phyloP scores from a whole-genome alignment of 176 grass and related monocot genomes.

The Avena atlantica region DNA sequence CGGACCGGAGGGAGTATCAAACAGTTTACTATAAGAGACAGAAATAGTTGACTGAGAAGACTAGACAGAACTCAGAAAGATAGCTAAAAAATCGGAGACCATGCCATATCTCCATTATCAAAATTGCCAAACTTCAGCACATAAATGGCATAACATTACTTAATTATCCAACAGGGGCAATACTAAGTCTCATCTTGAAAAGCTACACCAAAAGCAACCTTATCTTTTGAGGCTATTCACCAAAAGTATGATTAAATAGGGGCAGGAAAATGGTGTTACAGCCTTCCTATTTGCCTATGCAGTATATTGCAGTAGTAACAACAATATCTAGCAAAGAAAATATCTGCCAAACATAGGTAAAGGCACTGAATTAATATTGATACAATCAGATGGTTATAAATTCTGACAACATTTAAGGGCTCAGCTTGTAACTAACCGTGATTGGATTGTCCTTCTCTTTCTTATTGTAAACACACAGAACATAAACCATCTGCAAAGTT shows the following conservation, averaged over 20 bases:
- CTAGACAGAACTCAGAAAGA: neutral
- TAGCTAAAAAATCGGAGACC: neutral
- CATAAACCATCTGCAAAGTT: constrained; percentile 83
- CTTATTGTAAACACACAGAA: constrained; percentile 94
- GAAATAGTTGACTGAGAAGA: constrained; percentile 2
- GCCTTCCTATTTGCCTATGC: constrained; percentile 16
- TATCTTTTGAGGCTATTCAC: neutral
- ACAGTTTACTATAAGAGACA: constrained; percentile 5
- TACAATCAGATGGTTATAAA: neutral
- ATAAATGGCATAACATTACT: constrained; percentile 1
- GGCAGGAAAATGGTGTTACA: constrained; percentile 19
- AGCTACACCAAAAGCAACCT: neutral
- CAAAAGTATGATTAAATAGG: neutral
- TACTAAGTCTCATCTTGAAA: neutral
- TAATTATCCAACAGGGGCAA: neutral
- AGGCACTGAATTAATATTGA: constrained; percentile 28
- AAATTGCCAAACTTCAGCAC: neutral
- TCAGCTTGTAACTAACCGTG: constrained; percentile 59
- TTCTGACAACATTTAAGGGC: constrained; percentile 6
- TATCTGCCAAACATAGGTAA: constrained; percentile 4
- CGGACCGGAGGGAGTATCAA: neutral
- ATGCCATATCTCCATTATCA: neutral
- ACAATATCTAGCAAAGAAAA: neutral
- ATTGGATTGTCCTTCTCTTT: constrained; percentile 87
- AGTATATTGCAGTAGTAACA: constrained; percentile 31